phyloP scores from a whole-genome alignment of 2,329 filamentous ascomycete species.

The Verticillium klebahnii region DNA sequence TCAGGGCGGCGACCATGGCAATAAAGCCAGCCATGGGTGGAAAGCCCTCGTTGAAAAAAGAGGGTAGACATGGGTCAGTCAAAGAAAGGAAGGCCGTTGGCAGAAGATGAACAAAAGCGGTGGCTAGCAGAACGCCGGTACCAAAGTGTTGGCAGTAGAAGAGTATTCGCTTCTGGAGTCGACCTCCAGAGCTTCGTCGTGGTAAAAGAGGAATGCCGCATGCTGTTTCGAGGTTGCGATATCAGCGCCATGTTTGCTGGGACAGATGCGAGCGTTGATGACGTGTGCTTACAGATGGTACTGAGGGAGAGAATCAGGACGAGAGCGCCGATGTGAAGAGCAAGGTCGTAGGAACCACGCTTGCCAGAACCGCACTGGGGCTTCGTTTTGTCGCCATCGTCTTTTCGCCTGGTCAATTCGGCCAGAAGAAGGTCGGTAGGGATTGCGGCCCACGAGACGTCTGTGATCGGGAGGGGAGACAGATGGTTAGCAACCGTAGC shows the following conservation, averaged over 20 bases:
- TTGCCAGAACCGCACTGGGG: conserved; percentile 50
- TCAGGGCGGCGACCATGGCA: conserved; percentile 75
- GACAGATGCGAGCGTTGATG: background rate
- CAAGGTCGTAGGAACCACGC: conserved; percentile 58
- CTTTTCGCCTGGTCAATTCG: conserved; percentile 46
- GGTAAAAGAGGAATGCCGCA: conserved; percentile 65
- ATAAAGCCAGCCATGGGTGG: conserved; percentile 75
- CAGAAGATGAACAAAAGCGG: conserved; percentile 75
- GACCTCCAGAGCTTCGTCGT: conserved; percentile 51
- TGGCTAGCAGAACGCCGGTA: conserved; percentile 81
- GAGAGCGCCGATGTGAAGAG: conserved; percentile 63
- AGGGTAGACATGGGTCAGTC: conserved; percentile 67
- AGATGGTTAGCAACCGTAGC: background rate
- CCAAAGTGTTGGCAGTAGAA: conserved; percentile 72
- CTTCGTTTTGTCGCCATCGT: conserved; percentile 28
- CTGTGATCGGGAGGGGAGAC: conserved; percentile 15
- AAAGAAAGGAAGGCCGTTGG: conserved; percentile 64
- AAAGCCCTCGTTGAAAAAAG: conserved; percentile 76
- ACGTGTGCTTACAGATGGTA: conserved; percentile 42
- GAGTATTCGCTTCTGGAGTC: conserved; percentile 54
- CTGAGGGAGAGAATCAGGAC: conserved; percentile 61
- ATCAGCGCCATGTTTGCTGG: background rate
- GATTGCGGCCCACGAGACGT: conserved; percentile 41
- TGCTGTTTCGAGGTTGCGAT: conserved; percentile 31
- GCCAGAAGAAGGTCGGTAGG: conserved; percentile 47